Conservation (phyloP, 768 basidiomycete genomes). For the Calocybe gangraenosa region DNA sequence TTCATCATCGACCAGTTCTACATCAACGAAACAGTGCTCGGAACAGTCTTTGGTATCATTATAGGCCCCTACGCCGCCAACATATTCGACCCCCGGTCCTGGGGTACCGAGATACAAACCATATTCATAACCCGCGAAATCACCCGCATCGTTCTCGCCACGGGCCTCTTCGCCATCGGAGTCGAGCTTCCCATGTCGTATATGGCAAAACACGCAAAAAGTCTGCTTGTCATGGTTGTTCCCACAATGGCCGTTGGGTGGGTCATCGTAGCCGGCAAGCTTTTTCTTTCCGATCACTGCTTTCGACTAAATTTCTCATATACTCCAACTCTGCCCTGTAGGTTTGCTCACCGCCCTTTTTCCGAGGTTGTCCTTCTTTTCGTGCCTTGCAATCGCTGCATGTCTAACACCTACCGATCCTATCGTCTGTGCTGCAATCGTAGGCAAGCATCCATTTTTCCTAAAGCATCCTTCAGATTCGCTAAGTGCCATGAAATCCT, state of each 20-base stretch:
- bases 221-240: slow-evolving; percentile 65
- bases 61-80: slow-evolving; percentile 72
- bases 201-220: slow-evolving; percentile 73
- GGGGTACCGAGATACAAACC: slow-evolving; percentile 41
- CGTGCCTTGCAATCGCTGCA: slow-evolving; percentile 82
- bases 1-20: slow-evolving; percentile 56
- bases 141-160: slow-evolving; percentile 61
- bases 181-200: slow-evolving; percentile 89
- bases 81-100: slow-evolving; percentile 73
- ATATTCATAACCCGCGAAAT: slow-evolving; percentile 58
- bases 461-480: no score
- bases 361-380: slow-evolving; percentile 64
- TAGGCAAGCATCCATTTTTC: slow-evolving; percentile 37
- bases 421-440: slow-evolving; percentile 82
- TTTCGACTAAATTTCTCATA: not conserved
- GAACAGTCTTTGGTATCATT: slow-evolving; percentile 63
- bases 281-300: not conserved
- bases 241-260: slow-evolving; percentile 86
- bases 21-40: slow-evolving; percentile 92
- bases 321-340: slow-evolving; percentile 17
- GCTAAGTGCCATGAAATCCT: not conserved
- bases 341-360: slow-evolving; percentile 70
- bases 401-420: slow-evolving; percentile 95
- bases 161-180: slow-evolving; percentile 92
- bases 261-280: slow-evolving; percentile 67